These are phyloP conservation scores for Catenaria anguillulae DNA, from an alignment of 371 early-diverging fungal species.

Conservation along the genomic window DNA sequence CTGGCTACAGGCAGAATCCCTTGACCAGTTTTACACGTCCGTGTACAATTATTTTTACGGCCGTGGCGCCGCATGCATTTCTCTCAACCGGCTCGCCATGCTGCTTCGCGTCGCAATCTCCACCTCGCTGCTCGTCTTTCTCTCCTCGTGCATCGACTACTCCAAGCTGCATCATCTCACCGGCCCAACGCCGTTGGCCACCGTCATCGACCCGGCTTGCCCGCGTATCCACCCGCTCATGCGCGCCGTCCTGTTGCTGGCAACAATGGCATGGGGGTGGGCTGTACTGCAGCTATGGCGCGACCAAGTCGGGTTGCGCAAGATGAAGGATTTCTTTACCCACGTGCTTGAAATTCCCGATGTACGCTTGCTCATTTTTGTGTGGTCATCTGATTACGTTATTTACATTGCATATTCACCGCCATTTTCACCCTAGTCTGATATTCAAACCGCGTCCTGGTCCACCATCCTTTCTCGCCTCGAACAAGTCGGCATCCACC, in stretches of 20 bases:
- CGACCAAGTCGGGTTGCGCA: constrained; percentile 52
- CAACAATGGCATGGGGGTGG: constrained; percentile 55
- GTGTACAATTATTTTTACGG: constrained; percentile 69
- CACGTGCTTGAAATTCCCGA: constrained; percentile 67
- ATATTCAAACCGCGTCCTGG: constrained; percentile 67
- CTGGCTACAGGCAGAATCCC: not conserved
- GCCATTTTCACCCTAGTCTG: constrained; percentile 31
- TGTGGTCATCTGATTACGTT: too few species aligned
- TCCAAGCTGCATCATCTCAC: constrained; percentile 41
- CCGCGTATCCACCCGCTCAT: constrained; percentile 6
- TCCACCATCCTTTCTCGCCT: constrained; percentile 53
- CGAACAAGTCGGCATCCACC: constrained; percentile 49
- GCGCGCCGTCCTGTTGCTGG: constrained; percentile 35
- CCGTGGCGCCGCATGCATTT: constrained; percentile 61
- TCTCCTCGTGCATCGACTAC: constrained; percentile 81
- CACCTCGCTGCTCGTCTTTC: constrained; percentile 67
- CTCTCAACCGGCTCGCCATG: constrained; percentile 51
- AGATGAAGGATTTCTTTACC: constrained; percentile 72
- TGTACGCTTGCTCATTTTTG: too few species aligned
- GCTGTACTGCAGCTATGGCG: constrained; percentile 47
- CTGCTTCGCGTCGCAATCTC: constrained; percentile 73
- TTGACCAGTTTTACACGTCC: not conserved
- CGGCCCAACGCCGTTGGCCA: not conserved
- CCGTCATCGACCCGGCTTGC: constrained; percentile 9
- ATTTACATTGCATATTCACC: too few species aligned